Conservation (phyloP, 2,329 filamentous ascomycete species). For the Xylariaceae sp. region DNA sequence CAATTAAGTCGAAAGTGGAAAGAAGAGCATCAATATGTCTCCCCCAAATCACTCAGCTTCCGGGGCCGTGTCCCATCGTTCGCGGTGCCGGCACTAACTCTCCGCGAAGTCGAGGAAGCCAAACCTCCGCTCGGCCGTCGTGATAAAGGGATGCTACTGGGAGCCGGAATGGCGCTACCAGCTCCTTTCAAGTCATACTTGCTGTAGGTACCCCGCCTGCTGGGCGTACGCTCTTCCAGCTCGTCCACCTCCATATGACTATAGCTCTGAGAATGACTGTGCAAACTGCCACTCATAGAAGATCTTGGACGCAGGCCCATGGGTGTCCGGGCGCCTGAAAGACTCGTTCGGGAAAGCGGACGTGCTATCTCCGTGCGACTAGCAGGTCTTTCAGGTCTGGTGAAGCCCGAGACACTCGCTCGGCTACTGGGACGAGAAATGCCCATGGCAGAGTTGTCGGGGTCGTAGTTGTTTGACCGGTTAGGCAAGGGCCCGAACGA, state of each 20-base stretch:
- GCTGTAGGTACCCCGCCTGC: conserved; percentile 51
- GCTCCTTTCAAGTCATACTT: conserved; percentile 42
- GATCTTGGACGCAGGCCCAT: conserved; percentile 65
- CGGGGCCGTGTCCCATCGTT: conserved; percentile 31
- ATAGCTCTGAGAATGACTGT: conserved; percentile 56
- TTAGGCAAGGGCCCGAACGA: conserved; percentile 61
- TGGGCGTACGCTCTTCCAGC: conserved; percentile 50
- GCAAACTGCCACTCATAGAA: conserved; percentile 62
- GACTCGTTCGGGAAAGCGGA: conserved; percentile 62
- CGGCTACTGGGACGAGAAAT: conserved; percentile 70
- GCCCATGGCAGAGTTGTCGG: conserved; percentile 35
- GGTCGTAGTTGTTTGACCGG: conserved; percentile 43
- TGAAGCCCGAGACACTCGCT: conserved; percentile 51
- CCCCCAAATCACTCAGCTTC: conserved; percentile 48
- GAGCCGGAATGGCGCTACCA: conserved; percentile 38
- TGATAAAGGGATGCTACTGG: conserved; percentile 47
- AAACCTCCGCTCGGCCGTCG: conserved; percentile 42
- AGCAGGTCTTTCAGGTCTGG: conserved; percentile 45
- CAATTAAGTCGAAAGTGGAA: conserved; percentile 21
- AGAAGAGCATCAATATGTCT: conserved; percentile 44
- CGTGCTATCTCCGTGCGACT: conserved; percentile 56
- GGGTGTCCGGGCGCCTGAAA: conserved; percentile 59
- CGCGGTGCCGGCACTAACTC: conserved; percentile 34
- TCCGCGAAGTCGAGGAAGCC: conserved; percentile 31
- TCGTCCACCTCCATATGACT: conserved; percentile 53